phyloP scores from a whole-genome alignment of 768 basidiomycete species.

The Tubosaeta sp. region DNA sequence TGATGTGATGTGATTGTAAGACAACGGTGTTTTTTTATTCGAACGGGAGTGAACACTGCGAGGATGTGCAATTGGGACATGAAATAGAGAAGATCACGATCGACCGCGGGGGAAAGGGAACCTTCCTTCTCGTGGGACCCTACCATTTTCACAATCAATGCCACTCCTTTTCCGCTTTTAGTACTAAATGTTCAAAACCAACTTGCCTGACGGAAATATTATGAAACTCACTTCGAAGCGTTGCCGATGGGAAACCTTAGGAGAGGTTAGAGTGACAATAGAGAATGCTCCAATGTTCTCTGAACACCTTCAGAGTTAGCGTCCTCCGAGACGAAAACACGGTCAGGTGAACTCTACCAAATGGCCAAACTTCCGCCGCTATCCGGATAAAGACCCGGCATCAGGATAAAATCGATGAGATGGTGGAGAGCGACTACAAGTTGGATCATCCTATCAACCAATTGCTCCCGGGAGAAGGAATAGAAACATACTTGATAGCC shows the following conservation, averaged over 20 bases:
- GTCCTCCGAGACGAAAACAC: too few relatives aligned
- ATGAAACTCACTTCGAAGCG: constrained; percentile 60
- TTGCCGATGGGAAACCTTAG: constrained; percentile 68
- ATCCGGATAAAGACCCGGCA: too few relatives aligned
- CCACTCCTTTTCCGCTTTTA: constrained; percentile 13
- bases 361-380: too few relatives aligned
- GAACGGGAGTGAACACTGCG: constrained; percentile 94
- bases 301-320: neutral
- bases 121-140: too few relatives aligned
- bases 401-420: too few relatives aligned
- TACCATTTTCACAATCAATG: neutral
- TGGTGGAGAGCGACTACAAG: too few relatives aligned
- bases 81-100: constrained; percentile 64
- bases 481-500: too few relatives aligned
- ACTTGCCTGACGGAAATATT: constrained; percentile 52
- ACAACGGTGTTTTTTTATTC: too few relatives aligned
- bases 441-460: too few relatives aligned
- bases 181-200: constrained; percentile 27
- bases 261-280: constrained; percentile 58
- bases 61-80: constrained; percentile 97
- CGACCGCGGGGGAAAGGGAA: constrained; percentile 17
- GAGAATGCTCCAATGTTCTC: constrained; percentile 66
- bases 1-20: too few relatives aligned
- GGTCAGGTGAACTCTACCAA: too few relatives aligned
- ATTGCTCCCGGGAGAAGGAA: too few relatives aligned